Evolutionary conservation across 352 stramenopile genomes (phyloP), one percentile per base, ranked within the genome.

Genomic region (Elongisporangium anandrum): DNA sequence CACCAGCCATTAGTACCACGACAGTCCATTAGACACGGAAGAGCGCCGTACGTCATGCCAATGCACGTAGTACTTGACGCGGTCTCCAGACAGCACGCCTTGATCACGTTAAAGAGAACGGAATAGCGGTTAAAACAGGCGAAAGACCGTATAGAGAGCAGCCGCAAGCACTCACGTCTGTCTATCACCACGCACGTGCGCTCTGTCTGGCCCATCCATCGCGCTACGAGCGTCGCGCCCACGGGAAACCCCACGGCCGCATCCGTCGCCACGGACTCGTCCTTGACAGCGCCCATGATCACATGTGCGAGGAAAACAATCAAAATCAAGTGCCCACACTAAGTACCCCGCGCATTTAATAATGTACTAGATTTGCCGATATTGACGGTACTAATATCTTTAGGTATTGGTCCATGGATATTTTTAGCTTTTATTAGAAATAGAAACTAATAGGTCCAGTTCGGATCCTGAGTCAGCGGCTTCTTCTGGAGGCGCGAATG

Each of bases 31-130:
- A 58, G 12, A 17, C 17, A 54, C 9, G 8, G 17, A 15, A 4
- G 9, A 26, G n/a, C 16, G 10, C 50, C 72, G 21, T 57, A 92
- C 83, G 47, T 91, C 83, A 64, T 93, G 83, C 83, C 83, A 93
- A 60, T 93, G 83, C 26, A 93, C 81, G 50, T 93, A 93, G 66
- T 93, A 93, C 65, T 88, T 89, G 68, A 88, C 88, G 41, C 76
- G 81, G 50, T 85, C 67, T n/a, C 75, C 74, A 47, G 63, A 70
- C n/a, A 90, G 45, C 41, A 65, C 62, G 54, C 79, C 80, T 90
- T 39, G 24, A 56, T 26, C 17, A 38, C 24, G 22, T 39, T 54
- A n/a, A 26, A 26, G 20, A 16, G 10, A 13, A 16, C 41, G 12
- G n/a, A n/a, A n/a, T n/a, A n/a, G 13, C 45, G 13, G 7, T 38